Base-by-base conservation (phyloP, 345 rosid species). In the Psidium guajava region DNA sequence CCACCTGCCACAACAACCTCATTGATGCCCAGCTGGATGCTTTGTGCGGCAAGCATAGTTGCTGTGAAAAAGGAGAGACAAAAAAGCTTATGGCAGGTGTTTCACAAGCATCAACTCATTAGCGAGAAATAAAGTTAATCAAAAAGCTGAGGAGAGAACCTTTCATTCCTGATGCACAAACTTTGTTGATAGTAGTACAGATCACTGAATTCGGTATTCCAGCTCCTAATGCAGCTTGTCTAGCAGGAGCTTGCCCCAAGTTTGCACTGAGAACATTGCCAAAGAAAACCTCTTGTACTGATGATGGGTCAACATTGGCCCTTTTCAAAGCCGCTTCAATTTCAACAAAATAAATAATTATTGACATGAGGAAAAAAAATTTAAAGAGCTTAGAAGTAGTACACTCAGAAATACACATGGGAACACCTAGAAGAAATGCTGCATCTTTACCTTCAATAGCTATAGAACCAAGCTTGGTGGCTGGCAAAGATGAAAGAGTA, bases 81-180 rank as follows among this genome's bases (percentile, higher is more conserved):
- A 13, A 13, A 53, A 51, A 53, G 44, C 40, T 27, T 27, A 55
- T 13, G n/a, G 44, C 24, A 52, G 55, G 54, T 52, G 83, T 14
- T n/a, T 82, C 55, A n/a, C 9, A 52, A 47, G 77, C 13, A 69
- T 69, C 24, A 18, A 42, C 32, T 56, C 13, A 32, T 14, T 40
- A 80, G 50, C 49, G 73, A 64, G 55, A 73, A 47, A 57, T 21
- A 83, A 74, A 27, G 12, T 36, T 69, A 54, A 83, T 87, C 1
- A 3, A 5, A 5, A 58, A 54, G 54, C 57, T 20, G 59, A 7
- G 52, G 82, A 18, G 27, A 84, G 85, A 20, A 97, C 99, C 99
- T 94, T 97, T 97, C 99, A 97, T 96, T 88, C 99, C 99, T 28
- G 99, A 95, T 73, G 99, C 98, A 88, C 99, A 97, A 82, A 97